Base-by-base conservation (phyloP, 2,329 filamentous ascomycete species). In the Lasiodiplodia theobromae region DNA sequence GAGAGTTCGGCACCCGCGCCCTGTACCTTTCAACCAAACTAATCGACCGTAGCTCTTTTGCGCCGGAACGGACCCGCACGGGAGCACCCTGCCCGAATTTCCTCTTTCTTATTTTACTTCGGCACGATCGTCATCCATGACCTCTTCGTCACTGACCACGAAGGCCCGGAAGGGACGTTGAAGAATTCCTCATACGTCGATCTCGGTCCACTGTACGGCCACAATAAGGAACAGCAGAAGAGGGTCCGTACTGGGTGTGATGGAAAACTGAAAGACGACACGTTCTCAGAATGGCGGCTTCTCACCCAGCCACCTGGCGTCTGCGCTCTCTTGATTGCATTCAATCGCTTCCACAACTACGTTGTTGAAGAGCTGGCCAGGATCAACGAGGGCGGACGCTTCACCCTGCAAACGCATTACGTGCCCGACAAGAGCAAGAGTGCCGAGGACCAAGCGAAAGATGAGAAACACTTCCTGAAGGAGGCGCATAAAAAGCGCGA, bases 321-420 rank as follows among this genome's bases (percentile, higher is more conserved):
- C 28, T 86, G 86, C 56, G 85, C 86, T 23, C 79, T 91, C 71
- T 76, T 91, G 37, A 86, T 91, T 68, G 84, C 90, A 75, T 91
- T 89, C 81, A 84, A 82, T 68, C 76, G 80, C 31, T 94, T 94
- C 80, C 94, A 97, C 79, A 97, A 97, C 79, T 86, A 94, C 72
- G 87, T 93, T 0, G 92, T 91, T 1, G 86, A 88, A 64, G 89
- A 93, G 70, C 82, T 97, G n/a, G 90, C 91, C 0, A 82, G 86
- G 25, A 93, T 97, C 78, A 96, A 97, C 73, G 93, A 97, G 74
- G 87, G 88, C 54, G 89, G 88, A 12, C 86, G 91, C 38, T 97
- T 96, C 80, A 87, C 85, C 0, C 88, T 87, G 69, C 91, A 91
- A 25, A 25, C 25, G 0, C 74, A 81, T 0, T 75, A 44, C 73